phyloP scores from a whole-genome alignment of 2,329 filamentous ascomycete genomes.

The Diaporthe ilicicola region DNA sequence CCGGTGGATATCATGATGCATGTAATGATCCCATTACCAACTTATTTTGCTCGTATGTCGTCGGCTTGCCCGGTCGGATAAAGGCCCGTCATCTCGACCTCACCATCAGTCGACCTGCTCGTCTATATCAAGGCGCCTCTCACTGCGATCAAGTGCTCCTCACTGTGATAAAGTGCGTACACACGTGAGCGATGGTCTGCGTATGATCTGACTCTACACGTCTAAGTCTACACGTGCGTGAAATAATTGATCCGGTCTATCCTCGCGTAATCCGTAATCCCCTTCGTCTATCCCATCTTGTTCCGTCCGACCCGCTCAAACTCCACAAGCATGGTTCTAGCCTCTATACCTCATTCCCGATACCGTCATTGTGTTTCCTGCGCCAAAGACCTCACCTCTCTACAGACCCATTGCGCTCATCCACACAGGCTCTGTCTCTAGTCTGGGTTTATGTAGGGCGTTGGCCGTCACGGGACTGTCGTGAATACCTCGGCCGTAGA shows the following conservation, averaged over 20 bases:
- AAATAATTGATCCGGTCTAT: background rate
- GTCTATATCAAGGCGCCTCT: background rate
- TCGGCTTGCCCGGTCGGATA: conserved; percentile 14
- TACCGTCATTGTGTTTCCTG: background rate
- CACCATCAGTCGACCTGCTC: background rate
- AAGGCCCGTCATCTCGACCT: background rate
- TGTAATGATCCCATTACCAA: background rate
- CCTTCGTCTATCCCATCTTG: conserved; percentile 2
- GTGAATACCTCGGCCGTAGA: conserved; percentile 11
- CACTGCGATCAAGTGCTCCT: background rate
- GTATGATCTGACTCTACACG: background rate
- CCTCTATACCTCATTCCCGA: background rate
- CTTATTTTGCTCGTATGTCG: background rate
- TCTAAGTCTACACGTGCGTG: too few relatives aligned
- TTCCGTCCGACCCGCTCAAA: background rate
- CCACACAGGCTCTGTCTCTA: conserved; percentile 30
- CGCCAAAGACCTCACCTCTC: background rate
- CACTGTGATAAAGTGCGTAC: too few relatives aligned
- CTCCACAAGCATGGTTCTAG: conserved; percentile 8
- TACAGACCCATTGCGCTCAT: conserved; percentile 31
- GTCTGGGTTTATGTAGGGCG: conserved; percentile 16
- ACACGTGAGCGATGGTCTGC: background rate
- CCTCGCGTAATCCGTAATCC: background rate
- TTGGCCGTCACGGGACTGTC: conserved; percentile 23
- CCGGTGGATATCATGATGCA: conserved; percentile 2